Percentiles rank a stretch among this genome's conserved stretches.
Evolutionary conservation across 2,329 filamentous ascomycete species (phyloP).

Genomic region (Colletotrichum lentis): DNA sequence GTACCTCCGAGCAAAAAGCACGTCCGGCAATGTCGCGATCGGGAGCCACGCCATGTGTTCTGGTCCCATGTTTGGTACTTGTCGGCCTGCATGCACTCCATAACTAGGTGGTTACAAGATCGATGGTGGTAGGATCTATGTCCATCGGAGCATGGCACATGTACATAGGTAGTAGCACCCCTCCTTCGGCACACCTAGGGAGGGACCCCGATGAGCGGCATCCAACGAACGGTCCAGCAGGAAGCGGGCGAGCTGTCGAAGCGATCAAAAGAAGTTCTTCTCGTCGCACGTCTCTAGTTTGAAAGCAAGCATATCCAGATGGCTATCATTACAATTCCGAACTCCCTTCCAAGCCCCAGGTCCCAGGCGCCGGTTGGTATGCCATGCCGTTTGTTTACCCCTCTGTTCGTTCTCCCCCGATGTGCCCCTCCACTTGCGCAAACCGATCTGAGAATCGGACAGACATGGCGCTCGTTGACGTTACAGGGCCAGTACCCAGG

Average conservation of each 20-base stretch:
- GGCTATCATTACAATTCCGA: slow-evolving; percentile 30
- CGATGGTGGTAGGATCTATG: not conserved
- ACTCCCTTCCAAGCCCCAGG: slow-evolving; percentile 21
- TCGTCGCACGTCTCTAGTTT: slow-evolving; percentile 16
- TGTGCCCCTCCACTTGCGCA: slow-evolving; percentile 20
- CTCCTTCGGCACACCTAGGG: not conserved
- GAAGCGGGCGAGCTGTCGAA: not conserved
- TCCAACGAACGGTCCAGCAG: not conserved
- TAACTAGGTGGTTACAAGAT: slow-evolving; percentile 12
- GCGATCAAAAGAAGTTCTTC: not conserved
- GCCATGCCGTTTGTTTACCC: slow-evolving; percentile 26
- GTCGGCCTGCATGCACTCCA: slow-evolving; percentile 13
- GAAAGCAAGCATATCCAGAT: slow-evolving; percentile 22
- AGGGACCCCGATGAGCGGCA: not conserved
- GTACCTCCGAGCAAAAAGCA: slow-evolving; percentile 28
- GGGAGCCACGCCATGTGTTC: slow-evolving; percentile 12
- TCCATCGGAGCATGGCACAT: not conserved
- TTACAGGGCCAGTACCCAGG: slow-evolving; percentile 37
- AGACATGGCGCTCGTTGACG: slow-evolving; percentile 34
- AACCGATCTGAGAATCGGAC: slow-evolving; percentile 34
- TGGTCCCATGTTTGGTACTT: slow-evolving; percentile 1
- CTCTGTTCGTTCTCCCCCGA: slow-evolving; percentile 5
- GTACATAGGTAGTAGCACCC: too few species aligned
- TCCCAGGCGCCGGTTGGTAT: slow-evolving; percentile 25
- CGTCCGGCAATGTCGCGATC: slow-evolving; percentile 27